phyloP scores from a whole-genome alignment of 768 basidiomycete genomes.

The Pholiota microspora region DNA sequence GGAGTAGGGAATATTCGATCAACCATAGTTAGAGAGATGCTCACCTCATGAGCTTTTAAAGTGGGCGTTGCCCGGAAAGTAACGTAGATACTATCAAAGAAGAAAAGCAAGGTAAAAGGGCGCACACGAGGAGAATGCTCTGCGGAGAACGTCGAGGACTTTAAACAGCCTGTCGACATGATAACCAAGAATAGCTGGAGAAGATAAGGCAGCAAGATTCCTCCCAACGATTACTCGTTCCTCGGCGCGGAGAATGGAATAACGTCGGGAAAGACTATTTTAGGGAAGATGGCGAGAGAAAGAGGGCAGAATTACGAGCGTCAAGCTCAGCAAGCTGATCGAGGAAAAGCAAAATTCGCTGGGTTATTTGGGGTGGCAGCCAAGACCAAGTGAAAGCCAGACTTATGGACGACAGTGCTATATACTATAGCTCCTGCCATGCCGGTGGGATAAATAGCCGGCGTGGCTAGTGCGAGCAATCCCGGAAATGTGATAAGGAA shows the following conservation, averaged over 20 bases:
- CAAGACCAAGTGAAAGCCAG: not conserved
- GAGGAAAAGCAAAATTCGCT: not conserved
- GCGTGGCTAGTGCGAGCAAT: constrained; percentile 10
- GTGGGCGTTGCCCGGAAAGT: too few species aligned
- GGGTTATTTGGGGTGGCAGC: not conserved
- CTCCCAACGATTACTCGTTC: not conserved
- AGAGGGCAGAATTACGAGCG: not conserved
- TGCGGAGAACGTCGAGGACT: not conserved
- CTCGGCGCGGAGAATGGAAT: not conserved
- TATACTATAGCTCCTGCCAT: constrained; percentile 10
- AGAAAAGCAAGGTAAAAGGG: not conserved
- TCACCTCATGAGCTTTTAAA: too few species aligned
- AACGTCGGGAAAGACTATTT: constrained; percentile 3
- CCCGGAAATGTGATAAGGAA: constrained; percentile 16
- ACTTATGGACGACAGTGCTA: constrained; percentile 3
- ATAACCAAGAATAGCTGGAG: constrained; percentile 7
- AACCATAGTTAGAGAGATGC: too few species aligned
- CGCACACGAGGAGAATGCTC: not conserved
- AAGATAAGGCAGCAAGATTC: constrained; percentile 6
- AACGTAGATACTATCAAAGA: not conserved
- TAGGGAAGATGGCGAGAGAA: not conserved
- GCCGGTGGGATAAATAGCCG: constrained; percentile 15
- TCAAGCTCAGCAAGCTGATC: not conserved
- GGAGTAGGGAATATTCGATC: too few species aligned
- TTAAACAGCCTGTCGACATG: not conserved